phyloP scores from a whole-genome alignment of 176 grass and related monocot species.

The Pontederia crassipes region DNA sequence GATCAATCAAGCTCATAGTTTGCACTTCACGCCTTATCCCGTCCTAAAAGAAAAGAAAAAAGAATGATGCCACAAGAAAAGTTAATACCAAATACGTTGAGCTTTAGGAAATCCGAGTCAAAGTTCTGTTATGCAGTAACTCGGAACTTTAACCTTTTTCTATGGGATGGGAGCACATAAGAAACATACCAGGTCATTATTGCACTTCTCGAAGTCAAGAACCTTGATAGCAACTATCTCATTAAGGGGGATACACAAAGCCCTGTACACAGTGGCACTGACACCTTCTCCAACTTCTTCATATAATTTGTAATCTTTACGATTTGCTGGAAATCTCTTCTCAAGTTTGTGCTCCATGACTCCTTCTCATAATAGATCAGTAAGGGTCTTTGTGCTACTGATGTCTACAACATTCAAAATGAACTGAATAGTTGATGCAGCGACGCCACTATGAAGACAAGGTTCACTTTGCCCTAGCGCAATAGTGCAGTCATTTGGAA shows the following conservation, averaged over 20 bases:
- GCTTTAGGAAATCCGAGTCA: no score
- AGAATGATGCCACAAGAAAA: neutral
- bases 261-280: constrained; percentile 82
- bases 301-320: constrained; percentile 81
- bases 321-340: constrained; percentile 51
- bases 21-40: constrained; percentile 96
- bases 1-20: constrained; percentile 89
- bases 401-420: constrained; percentile 21
- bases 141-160: neutral
- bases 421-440: constrained; percentile 4
- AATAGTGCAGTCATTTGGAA: neutral
- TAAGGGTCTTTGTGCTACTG: constrained; percentile 9
- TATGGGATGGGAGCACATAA: neutral
- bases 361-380: constrained; percentile 29
- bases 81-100: neutral
- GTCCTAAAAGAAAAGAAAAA: constrained; percentile 41
- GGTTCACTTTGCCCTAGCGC: neutral
- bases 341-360: constrained; percentile 27
- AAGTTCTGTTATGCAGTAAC: no score
- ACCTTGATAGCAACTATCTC: constrained; percentile 86
- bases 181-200: constrained; percentile 70
- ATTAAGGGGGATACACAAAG: constrained; percentile 73
- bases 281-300: constrained; percentile 97
- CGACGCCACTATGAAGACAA: neutral
- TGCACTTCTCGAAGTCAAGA: constrained; percentile 97